phyloP scores from a whole-genome alignment of 2,329 filamentous ascomycete species.

The Aspergillus fumigatus region DNA sequence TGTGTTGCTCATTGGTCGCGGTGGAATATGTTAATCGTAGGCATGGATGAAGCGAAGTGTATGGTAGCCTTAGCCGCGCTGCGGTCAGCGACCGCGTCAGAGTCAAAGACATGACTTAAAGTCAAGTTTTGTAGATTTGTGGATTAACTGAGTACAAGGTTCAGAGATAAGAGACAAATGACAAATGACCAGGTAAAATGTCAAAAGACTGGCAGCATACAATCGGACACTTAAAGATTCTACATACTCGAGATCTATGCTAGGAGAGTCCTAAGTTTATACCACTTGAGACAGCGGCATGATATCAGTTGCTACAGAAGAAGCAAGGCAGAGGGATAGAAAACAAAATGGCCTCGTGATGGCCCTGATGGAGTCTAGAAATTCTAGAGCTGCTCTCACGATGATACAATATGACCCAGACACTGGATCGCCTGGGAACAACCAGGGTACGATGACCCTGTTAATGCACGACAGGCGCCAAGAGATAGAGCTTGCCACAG shows the following conservation, averaged over 20 bases:
- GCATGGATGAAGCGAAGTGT: constrained; percentile 3
- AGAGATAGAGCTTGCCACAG: constrained; percentile 14
- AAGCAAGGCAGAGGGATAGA: constrained; percentile 9
- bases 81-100: constrained; percentile 13
- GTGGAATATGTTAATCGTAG: constrained; percentile 18
- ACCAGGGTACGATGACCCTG: constrained; percentile 18
- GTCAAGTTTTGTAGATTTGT: too few species aligned
- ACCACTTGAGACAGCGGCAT: neutral
- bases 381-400: constrained; percentile 21
- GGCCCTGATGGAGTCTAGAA: constrained; percentile 11
- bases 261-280: neutral
- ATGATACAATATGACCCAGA: constrained; percentile 24
- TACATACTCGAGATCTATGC: neutral
- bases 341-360: constrained; percentile 24
- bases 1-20: constrained; percentile 23
- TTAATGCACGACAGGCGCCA: constrained; percentile 7
- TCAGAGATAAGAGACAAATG: neutral
- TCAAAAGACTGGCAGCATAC: neutral
- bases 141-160: constrained; percentile 4
- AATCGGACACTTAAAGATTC: neutral
- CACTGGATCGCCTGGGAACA: constrained; percentile 14
- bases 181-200: neutral
- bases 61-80: constrained; percentile 9
- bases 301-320: neutral
- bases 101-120: constrained; percentile 13